phyloP scores from a whole-genome alignment of 306 rosid species.

The Prunus kanzakura region DNA sequence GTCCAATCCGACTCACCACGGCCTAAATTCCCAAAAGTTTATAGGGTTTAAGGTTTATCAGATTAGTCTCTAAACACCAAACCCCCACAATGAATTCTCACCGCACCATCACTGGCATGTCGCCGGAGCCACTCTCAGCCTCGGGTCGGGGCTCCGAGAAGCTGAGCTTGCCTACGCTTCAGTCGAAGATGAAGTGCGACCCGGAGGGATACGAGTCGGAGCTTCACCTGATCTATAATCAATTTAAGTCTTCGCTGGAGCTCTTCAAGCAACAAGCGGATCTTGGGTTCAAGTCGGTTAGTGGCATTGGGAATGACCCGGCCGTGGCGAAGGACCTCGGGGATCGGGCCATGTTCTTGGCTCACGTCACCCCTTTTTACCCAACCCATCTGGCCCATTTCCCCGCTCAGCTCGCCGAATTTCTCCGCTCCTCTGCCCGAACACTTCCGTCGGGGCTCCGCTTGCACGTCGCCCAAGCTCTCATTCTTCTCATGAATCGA shows the following conservation, averaged over 20 bases:
- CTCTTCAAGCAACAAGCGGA: slow-evolving; percentile 71
- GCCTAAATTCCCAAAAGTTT: not conserved
- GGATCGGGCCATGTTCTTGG: slow-evolving; percentile 63
- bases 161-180: slow-evolving; percentile 57
- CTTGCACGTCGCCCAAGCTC: slow-evolving; percentile 48
- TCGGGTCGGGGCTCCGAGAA: slow-evolving; percentile 63
- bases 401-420: slow-evolving; percentile 54
- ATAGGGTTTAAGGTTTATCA: slow-evolving; percentile 4
- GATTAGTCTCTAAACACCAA: not conserved
- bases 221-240: slow-evolving; percentile 53
- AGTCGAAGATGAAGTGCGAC: slow-evolving; percentile 86
- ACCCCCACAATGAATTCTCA: not conserved
- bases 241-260: slow-evolving; percentile 65
- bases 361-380: slow-evolving; percentile 69
- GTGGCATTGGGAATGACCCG: slow-evolving; percentile 62
- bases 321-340: slow-evolving; percentile 72
- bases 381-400: slow-evolving; percentile 53
- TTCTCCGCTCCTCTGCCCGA: slow-evolving; percentile 53
- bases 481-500: slow-evolving; percentile 58
- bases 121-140: slow-evolving; percentile 34
- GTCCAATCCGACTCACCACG: too few relatives aligned
- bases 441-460: slow-evolving; percentile 62
- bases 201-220: slow-evolving; percentile 80
- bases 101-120: not conserved
- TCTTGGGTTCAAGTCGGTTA: slow-evolving; percentile 58